phyloP scores from a whole-genome alignment of 768 basidiomycete genomes.

The Udeniomyces megalosporus region DNA sequence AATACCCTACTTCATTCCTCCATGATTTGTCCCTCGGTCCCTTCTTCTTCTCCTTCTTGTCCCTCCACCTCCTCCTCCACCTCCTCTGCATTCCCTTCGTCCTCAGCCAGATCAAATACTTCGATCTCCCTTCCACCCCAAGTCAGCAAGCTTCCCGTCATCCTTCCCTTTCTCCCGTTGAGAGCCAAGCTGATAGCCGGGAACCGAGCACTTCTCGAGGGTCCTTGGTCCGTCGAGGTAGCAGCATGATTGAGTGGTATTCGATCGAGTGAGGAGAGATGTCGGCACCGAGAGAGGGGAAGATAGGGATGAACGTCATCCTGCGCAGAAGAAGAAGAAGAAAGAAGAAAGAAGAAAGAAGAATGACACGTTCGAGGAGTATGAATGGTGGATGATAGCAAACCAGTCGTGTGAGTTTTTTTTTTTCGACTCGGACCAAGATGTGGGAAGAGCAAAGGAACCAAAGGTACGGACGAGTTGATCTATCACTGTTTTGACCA shows the following conservation, averaged over 20 bases:
- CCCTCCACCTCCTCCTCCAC: slow-evolving; percentile 3
- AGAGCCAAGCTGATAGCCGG: neutral
- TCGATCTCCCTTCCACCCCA: slow-evolving; percentile 11
- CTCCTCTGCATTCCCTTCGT: slow-evolving; percentile 7
- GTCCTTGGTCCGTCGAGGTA: neutral
- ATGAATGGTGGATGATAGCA: no score
- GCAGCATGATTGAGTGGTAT: neutral
- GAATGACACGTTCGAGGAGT: neutral
- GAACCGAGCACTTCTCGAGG: neutral
- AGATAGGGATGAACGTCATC: no score
- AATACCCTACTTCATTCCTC: neutral
- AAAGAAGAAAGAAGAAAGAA: neutral
- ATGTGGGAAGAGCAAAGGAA: neutral
- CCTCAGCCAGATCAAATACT: slow-evolving; percentile 14
- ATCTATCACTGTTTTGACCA: no score
- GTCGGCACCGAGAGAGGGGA: slow-evolving; percentile 1
- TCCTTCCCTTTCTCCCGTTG: slow-evolving; percentile 2
- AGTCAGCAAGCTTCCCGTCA: slow-evolving; percentile 11
- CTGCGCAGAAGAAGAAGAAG: neutral
- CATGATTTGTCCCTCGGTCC: neutral
- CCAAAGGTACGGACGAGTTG: no score
- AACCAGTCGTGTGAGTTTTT: no score
- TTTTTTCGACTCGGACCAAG: no score
- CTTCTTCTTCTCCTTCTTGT: neutral
- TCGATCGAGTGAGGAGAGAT: slow-evolving; percentile 1